Base-by-base conservation (phyloP, 202 grass and related monocot genomes). In the Panicum virgatum region DNA sequence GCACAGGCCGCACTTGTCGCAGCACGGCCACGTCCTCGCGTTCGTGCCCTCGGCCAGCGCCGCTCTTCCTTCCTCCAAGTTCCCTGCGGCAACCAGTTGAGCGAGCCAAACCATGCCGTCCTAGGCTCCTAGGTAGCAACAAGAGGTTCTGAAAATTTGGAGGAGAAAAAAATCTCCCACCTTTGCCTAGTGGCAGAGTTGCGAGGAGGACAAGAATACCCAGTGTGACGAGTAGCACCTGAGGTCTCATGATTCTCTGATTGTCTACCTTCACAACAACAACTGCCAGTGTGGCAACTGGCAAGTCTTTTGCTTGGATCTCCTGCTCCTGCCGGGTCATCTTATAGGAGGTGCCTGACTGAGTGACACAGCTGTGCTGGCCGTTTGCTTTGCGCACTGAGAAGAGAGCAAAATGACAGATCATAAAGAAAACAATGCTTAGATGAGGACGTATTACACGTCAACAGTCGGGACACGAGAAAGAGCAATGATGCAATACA, bases 1-100 rank as follows among this genome's bases (percentile, higher is more conserved):
- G 67, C 85, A 63, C 10, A 5, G 0, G 42, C 87, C 84, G 81
- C 77, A 76, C 16, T 61, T 40, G 37, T 76, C 38, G 54, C 73
- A 61, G 54, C 66, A 76, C 53, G 53, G 53, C 73, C 72, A 60
- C 22, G 2, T 14, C 23, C 10, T 38, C 36, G 10, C 40, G 66
- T 69, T 16, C 2, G 22, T 14, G 23, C 27, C 13, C 40, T 27
- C 27, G 40, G 6, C 6, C 3, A 32, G 0, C 26, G 43, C n/a
- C 42, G 40, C 0, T 1, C 6, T 7, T 26, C n/a, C 64, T 25
- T n/a, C 64, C n/a, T 0, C n/a, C 39, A 16, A n/a, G 38, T 7
- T 44, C n/a, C 39, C 54, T 26, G 54, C 22, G 54, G 54, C 22
- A 58, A 26, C 54, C n/a, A 58, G 22, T 58, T 58, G 9, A 58